Evolutionary conservation across 2,329 filamentous ascomycete species (phyloP).

Genomic region (Didymella pomorum): DNA sequence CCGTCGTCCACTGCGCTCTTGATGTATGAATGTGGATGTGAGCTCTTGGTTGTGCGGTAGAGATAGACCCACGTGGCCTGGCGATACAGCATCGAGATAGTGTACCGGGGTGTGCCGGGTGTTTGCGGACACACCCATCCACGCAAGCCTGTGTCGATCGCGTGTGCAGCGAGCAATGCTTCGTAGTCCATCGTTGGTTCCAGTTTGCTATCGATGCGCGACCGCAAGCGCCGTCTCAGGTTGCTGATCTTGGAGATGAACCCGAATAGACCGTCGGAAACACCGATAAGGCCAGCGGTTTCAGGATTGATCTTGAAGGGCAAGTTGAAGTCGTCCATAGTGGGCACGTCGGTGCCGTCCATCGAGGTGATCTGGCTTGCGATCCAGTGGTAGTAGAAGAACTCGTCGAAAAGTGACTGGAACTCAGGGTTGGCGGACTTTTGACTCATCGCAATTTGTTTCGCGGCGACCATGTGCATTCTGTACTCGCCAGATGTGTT

Average conservation of each 20-base stretch:
- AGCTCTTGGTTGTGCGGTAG: slow-evolving; percentile 67
- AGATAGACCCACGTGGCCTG: slow-evolving; percentile 71
- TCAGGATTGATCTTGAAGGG: slow-evolving; percentile 65
- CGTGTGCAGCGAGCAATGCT: slow-evolving; percentile 74
- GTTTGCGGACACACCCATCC: slow-evolving; percentile 73
- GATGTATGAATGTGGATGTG: slow-evolving; percentile 63
- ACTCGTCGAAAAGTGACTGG: slow-evolving; percentile 74
- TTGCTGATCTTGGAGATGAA: slow-evolving; percentile 81
- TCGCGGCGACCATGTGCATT: slow-evolving; percentile 79
- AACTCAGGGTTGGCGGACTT: slow-evolving; percentile 72
- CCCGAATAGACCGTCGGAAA: slow-evolving; percentile 81
- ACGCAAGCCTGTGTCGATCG: slow-evolving; percentile 77
- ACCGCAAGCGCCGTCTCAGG: slow-evolving; percentile 76
- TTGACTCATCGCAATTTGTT: slow-evolving; percentile 69
- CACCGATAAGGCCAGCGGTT: slow-evolving; percentile 73
- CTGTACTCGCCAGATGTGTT: slow-evolving; percentile 74
- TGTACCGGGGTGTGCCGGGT: slow-evolving; percentile 62
- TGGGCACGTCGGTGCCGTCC: slow-evolving; percentile 61
- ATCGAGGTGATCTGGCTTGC: slow-evolving; percentile 65
- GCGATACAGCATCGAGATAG: slow-evolving; percentile 66
- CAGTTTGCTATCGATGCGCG: slow-evolving; percentile 66
- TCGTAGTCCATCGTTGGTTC: slow-evolving; percentile 77
- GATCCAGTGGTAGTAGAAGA: slow-evolving; percentile 83
- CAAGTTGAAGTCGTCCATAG: slow-evolving; percentile 62
- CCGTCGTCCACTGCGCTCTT: slow-evolving; percentile 66